Percentiles rank a stretch among this genome's conserved stretches.
Evolutionary conservation across 2,329 filamentous ascomycete genomes (phyloP).

Genomic region (Dothideomycetes sp.): DNA sequence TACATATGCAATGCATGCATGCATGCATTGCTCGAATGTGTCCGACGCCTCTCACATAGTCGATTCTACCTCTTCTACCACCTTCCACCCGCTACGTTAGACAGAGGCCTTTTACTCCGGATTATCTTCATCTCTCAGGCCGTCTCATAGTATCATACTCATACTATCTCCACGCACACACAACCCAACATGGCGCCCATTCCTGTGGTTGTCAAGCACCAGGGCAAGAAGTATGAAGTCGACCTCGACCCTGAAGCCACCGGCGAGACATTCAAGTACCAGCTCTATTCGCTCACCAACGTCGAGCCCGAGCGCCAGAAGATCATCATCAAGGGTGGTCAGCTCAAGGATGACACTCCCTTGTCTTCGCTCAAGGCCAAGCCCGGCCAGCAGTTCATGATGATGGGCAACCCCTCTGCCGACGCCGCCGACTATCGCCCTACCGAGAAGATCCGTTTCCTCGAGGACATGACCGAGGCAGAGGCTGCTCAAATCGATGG

Average conservation of each 20-base stretch:
- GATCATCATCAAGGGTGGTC: slow-evolving; percentile 85
- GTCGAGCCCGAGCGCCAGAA: slow-evolving; percentile 96
- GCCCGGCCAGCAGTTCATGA: slow-evolving; percentile 79
- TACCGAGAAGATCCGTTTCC: slow-evolving; percentile 72
- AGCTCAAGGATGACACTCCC: slow-evolving; percentile 90
- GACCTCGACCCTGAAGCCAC: slow-evolving; percentile 77
- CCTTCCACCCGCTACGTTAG: too few species aligned
- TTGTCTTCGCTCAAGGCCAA: slow-evolving; percentile 79
- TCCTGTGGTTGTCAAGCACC: slow-evolving; percentile 83
- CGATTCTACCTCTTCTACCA: too few species aligned
- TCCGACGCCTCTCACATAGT: too few species aligned
- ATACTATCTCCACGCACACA: too few species aligned
- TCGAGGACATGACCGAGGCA: slow-evolving; percentile 96
- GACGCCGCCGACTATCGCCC: slow-evolving; percentile 57
- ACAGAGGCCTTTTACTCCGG: too few species aligned
- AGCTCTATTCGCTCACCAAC: slow-evolving; percentile 88
- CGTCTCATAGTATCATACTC: too few species aligned
- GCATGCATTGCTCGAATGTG: too few species aligned
- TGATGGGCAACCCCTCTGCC: slow-evolving; percentile 83
- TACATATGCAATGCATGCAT: too few species aligned
- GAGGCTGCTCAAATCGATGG: slow-evolving; percentile 76
- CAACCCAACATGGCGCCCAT: slow-evolving; percentile 8
- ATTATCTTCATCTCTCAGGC: too few species aligned
- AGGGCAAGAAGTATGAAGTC: slow-evolving; percentile 90
- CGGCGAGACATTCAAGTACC: slow-evolving; percentile 90